These are phyloP conservation scores for Cadophora sp. DNA, from an alignment of 2,329 filamentous ascomycete species.

Conservation along the genomic window DNA sequence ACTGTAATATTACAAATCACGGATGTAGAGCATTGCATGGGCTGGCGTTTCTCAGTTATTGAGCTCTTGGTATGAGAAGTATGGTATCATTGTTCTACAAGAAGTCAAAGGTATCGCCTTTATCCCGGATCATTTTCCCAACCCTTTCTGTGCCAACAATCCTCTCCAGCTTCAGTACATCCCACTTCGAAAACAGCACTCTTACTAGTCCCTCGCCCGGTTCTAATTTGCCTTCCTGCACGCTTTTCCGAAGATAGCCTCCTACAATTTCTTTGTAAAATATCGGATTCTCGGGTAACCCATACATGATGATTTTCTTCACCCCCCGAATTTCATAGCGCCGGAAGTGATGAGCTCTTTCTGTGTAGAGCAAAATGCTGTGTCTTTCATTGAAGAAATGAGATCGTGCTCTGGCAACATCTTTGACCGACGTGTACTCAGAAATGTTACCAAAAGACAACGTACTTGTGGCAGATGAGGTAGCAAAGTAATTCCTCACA, in stretches of 20 bases:
- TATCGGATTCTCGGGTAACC: slow-evolving; percentile 83
- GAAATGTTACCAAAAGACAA: slow-evolving; percentile 82
- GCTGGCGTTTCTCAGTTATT: slow-evolving; percentile 25
- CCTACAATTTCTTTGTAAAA: slow-evolving; percentile 82
- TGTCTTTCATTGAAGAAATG: slow-evolving; percentile 88
- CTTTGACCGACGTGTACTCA: slow-evolving; percentile 82
- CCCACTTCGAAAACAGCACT: slow-evolving; percentile 85
- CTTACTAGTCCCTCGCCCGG: slow-evolving; percentile 65
- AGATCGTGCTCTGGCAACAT: slow-evolving; percentile 82
- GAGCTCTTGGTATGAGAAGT: slow-evolving; percentile 16
- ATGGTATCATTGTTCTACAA: slow-evolving; percentile 56
- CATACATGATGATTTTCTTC: slow-evolving; percentile 86
- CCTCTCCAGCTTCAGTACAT: slow-evolving; percentile 86
- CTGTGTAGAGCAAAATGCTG: slow-evolving; percentile 86
- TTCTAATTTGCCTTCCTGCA: slow-evolving; percentile 60
- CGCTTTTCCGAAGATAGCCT: slow-evolving; percentile 67
- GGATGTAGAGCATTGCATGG: slow-evolving; percentile 29
- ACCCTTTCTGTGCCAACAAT: slow-evolving; percentile 84
- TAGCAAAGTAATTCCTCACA: slow-evolving; percentile 90
- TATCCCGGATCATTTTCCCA: slow-evolving; percentile 82
- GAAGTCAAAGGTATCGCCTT: slow-evolving; percentile 94
- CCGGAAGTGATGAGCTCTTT: slow-evolving; percentile 95
- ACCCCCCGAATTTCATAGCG: slow-evolving; percentile 85
- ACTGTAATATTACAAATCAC: slow-evolving; percentile 19
- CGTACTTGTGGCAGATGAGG: slow-evolving; percentile 60